Conservation (phyloP, 176 grass and related monocot species). For the Aegilops speltoides region DNA sequence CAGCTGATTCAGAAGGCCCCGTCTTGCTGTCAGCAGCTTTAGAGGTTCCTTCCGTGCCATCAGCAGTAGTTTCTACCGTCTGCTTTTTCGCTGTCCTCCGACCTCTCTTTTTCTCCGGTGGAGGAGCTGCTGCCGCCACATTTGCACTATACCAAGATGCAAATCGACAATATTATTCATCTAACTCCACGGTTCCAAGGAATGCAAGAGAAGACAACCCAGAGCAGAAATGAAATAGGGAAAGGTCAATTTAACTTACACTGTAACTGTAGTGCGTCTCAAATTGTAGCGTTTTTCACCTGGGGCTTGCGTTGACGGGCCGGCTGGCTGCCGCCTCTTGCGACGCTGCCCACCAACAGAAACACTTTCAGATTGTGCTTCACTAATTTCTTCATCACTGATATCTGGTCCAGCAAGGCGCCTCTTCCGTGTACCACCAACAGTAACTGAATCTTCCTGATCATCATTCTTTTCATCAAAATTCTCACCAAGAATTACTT, state of each 20-base stretch:
- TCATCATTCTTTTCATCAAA: constrained; percentile 58
- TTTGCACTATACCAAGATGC: constrained; percentile 39
- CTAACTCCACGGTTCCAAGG: not conserved
- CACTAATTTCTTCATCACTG: constrained; percentile 66
- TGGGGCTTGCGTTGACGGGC: constrained; percentile 23
- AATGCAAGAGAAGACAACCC: not conserved
- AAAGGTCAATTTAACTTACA: constrained; percentile 48
- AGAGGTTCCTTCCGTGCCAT: constrained; percentile 73
- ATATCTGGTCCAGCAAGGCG: constrained; percentile 41
- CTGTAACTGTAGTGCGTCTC: constrained; percentile 56
- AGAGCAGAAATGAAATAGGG: constrained; percentile 5
- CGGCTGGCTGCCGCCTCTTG: constrained; percentile 70
- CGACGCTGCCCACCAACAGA: constrained; percentile 76
- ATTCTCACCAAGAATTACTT: constrained; percentile 52
- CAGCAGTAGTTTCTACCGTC: constrained; percentile 18
- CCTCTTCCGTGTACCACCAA: constrained; percentile 59
- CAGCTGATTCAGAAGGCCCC: constrained; percentile 34
- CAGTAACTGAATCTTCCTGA: constrained; percentile 36
- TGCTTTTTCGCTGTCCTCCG: constrained; percentile 42
- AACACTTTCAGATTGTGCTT: constrained; percentile 76
- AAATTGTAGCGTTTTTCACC: constrained; percentile 88
- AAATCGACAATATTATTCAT: constrained; percentile 23
- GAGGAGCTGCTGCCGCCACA: not conserved
- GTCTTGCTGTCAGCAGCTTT: constrained; percentile 34
- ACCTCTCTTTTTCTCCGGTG: constrained; percentile 47